Evolutionary conservation across 2,329 filamentous ascomycete genomes (phyloP).

Genomic region (Plenodomus biglobosus): DNA sequence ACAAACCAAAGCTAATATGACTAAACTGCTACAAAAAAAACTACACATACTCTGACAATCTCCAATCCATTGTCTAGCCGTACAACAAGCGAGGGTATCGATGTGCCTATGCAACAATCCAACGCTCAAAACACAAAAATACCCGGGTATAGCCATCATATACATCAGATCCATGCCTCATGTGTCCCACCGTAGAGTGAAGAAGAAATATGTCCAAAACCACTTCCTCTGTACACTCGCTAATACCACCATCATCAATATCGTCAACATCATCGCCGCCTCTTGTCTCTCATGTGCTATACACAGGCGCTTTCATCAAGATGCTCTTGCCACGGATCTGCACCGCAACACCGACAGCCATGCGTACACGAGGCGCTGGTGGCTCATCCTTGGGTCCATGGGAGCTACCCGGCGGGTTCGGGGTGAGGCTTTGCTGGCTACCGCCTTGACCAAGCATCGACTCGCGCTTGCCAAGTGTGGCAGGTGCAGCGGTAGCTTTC

Average conservation of each 20-base stretch:
- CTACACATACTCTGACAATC: too few species aligned
- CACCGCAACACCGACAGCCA: slow-evolving; percentile 53
- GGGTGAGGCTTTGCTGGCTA: slow-evolving; percentile 41
- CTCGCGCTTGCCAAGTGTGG: slow-evolving; percentile 45
- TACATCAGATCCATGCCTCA: slow-evolving; percentile 12
- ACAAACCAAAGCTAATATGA: too few species aligned
- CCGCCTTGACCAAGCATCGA: slow-evolving; percentile 42
- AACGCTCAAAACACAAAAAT: slow-evolving; percentile 7
- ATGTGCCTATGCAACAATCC: slow-evolving; percentile 24
- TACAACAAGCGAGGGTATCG: slow-evolving; percentile 41
- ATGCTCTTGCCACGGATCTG: slow-evolving; percentile 53
- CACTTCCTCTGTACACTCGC: slow-evolving; percentile 19
- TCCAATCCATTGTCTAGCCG: slow-evolving; percentile 22
- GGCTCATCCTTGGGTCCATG: slow-evolving; percentile 45
- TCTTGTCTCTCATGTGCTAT: slow-evolving; percentile 33
- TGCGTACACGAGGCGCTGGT: slow-evolving; percentile 48
- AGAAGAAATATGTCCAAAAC: slow-evolving; percentile 9
- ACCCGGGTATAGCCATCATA: slow-evolving; percentile 20
- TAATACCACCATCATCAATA: slow-evolving; percentile 8
- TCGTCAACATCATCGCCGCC: slow-evolving; percentile 1
- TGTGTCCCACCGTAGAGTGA: slow-evolving; percentile 10
- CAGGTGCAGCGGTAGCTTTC: slow-evolving; percentile 34
- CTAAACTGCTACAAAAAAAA: too few species aligned
- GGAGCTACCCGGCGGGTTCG: slow-evolving; percentile 45
- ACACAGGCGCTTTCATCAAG: slow-evolving; percentile 54